phyloP scores from a whole-genome alignment of 2,329 filamentous ascomycete species.

The Neoarthrinium moseri region DNA sequence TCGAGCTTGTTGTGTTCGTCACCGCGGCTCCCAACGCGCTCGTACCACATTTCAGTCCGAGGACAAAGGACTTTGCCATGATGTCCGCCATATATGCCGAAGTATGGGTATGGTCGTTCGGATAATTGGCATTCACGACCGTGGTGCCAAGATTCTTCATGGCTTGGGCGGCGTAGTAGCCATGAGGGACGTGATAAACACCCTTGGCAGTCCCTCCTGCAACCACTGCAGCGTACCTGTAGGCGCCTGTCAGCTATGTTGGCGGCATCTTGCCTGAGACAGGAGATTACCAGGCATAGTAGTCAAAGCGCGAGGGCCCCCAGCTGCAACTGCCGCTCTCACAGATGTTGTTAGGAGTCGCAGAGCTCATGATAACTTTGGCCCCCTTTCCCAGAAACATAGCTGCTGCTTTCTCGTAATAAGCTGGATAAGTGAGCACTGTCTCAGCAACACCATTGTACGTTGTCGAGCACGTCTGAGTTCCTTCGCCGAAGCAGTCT shows the following conservation, averaged over 20 bases:
- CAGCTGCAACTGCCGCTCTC: constrained; percentile 53
- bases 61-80: constrained; percentile 56
- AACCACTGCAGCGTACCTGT: constrained; percentile 33
- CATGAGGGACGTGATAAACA: constrained; percentile 59
- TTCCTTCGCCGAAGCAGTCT: constrained; percentile 54
- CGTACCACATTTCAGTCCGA: constrained; percentile 49
- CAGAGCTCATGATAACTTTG: constrained; percentile 56
- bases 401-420: constrained; percentile 56
- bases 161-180: constrained; percentile 53
- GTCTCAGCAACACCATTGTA: constrained; percentile 52
- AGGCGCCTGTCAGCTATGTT: constrained; percentile 1
- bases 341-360: constrained; percentile 60
- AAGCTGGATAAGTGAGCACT: constrained; percentile 60
- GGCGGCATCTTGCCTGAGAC: not conserved
- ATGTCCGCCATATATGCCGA: constrained; percentile 53
- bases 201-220: constrained; percentile 34
- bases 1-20: constrained; percentile 29
- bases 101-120: constrained; percentile 64
- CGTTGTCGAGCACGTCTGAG: constrained; percentile 50
- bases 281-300: constrained; percentile 40
- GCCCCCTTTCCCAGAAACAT: constrained; percentile 56
- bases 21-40: constrained; percentile 35
- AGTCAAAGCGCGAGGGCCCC: constrained; percentile 51
- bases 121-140: constrained; percentile 52
- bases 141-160: constrained; percentile 48